Base-by-base conservation (phyloP, 2,329 filamentous ascomycete species). In the Endoconidiophora polonica region DNA sequence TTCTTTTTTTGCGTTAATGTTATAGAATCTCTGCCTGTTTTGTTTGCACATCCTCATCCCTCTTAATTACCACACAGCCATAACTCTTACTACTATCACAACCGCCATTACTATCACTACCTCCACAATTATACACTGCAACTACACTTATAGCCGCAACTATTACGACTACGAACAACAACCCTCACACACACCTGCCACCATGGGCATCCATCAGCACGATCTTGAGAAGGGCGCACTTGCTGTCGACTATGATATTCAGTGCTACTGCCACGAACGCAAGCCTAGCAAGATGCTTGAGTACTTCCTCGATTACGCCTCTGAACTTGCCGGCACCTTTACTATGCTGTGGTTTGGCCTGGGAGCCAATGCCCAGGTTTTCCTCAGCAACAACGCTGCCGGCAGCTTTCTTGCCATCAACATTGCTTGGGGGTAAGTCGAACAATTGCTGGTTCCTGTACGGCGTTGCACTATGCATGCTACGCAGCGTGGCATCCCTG, bases 241-340 rank as follows among this genome's bases (percentile, higher is more conserved):
- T 33, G 37, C 46, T 33, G 41, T 23, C 24, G 37, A 24, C 43
- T 50, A 20, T 23, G 46, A 50, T 12, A 33, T 33, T 16, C 42
- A 49, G 18, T 49, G 26, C 22, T 20, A 43, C 33, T 38, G 26
- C 18, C 26, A 42, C 26, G 48, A 50, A 23, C 47, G 38, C 16
- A 49, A 53, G 40, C 22, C 39, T 16, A 24, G 46, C 14, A 43
- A 24, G 20, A 46, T 46, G 38, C 51, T 53, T 36, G 43, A 53
- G n/a, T 47, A 50, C 29, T 53, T 49, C n/a, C 39, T 47, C 14
- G 48, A 53, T 43, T 53, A 49, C 26, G 47, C 83, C 56, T 75
- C 76, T 1, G 79, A 84, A 56, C 82, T 83, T 62, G 72, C 80
- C 48, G 79, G 79, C 6, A 79, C 76, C 14, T 79, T 85, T 66